These are phyloP conservation scores for Fusarium concolor DNA, from an alignment of 2,329 filamentous ascomycete species.

Conservation along the genomic window DNA sequence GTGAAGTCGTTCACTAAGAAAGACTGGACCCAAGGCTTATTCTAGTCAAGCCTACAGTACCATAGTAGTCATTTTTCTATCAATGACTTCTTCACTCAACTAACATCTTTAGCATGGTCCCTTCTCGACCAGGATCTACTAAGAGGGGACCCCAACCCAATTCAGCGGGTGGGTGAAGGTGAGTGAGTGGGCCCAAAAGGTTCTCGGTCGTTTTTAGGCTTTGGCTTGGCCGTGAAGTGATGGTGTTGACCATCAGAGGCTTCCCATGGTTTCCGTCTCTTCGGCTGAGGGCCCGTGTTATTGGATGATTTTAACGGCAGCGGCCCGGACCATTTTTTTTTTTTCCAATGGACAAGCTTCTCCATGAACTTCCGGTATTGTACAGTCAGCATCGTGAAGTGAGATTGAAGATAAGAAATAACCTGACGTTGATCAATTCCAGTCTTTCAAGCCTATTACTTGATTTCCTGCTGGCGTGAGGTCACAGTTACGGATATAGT, in stretches of 20 bases:
- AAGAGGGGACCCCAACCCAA: slow-evolving; percentile 16
- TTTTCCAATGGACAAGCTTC: not conserved
- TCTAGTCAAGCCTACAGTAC: not conserved
- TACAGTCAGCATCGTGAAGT: not conserved
- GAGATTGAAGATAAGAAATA: not conserved
- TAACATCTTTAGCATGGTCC: slow-evolving; percentile 3
- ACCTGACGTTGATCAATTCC: slow-evolving; percentile 35
- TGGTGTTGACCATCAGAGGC: slow-evolving; percentile 6
- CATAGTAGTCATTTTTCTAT: not conserved
- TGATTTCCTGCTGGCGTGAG: slow-evolving; percentile 20
- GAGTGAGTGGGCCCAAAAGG: slow-evolving; percentile 20
- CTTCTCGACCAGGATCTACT: slow-evolving; percentile 19
- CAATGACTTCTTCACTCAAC: slow-evolving; percentile 1
- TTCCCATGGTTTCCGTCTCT: slow-evolving; percentile 4
- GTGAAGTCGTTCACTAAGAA: not conserved
- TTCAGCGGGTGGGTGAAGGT: slow-evolving; percentile 31
- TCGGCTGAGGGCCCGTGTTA: slow-evolving; percentile 8
- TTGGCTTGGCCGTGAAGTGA: slow-evolving; percentile 5
- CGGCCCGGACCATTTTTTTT: slow-evolving; percentile 23
- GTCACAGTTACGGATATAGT: slow-evolving; percentile 19
- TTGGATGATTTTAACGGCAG: slow-evolving; percentile 27
- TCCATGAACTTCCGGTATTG: not conserved
- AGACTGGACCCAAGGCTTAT: not conserved
- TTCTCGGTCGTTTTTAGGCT: slow-evolving; percentile 22
- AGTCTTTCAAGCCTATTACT: not conserved